Conservation (phyloP, 2,329 filamentous ascomycete genomes). For the Rutstroemia sp. region DNA sequence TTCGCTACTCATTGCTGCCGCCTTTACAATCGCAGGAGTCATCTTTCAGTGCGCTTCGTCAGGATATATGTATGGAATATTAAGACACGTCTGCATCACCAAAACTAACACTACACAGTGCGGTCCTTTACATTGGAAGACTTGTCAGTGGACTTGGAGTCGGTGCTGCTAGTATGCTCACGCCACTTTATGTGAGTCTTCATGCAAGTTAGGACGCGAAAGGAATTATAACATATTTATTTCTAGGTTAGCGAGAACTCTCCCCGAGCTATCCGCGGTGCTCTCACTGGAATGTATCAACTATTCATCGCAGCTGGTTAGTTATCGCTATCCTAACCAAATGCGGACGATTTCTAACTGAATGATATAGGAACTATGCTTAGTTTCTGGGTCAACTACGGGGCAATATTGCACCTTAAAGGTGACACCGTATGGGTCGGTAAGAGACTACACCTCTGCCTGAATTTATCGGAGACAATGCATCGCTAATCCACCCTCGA, state of each 20-base stretch:
- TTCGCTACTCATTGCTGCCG: constrained; percentile 46
- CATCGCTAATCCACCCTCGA: constrained; percentile 32
- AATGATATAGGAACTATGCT: constrained; percentile 31
- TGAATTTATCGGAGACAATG: neutral
- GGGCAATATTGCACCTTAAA: constrained; percentile 1
- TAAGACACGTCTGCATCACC: no score
- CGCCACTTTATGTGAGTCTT: constrained; percentile 25
- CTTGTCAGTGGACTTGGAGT: constrained; percentile 44
- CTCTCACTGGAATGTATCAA: constrained; percentile 43
- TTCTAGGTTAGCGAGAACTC: constrained; percentile 40
- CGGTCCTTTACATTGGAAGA: constrained; percentile 59
- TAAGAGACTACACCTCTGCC: neutral
- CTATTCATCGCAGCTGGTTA: constrained; percentile 33
- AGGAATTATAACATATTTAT: no score
- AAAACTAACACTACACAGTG: constrained; percentile 13
- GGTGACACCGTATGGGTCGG: constrained; percentile 5
- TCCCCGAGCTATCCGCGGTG: constrained; percentile 43
- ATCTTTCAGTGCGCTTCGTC: constrained; percentile 56
- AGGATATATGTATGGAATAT: constrained; percentile 39
- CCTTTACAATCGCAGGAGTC: constrained; percentile 53
- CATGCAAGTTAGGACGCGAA: no score
- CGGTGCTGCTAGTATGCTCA: constrained; percentile 39
- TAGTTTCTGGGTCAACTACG: constrained; percentile 40
- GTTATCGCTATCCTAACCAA: no score
- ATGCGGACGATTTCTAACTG: no score